Percentiles rank a stretch among this genome's conserved stretches.
Evolutionary conservation across 441 rosid genomes (phyloP).

Genomic region (Cnidoscolus chayamansa): DNA sequence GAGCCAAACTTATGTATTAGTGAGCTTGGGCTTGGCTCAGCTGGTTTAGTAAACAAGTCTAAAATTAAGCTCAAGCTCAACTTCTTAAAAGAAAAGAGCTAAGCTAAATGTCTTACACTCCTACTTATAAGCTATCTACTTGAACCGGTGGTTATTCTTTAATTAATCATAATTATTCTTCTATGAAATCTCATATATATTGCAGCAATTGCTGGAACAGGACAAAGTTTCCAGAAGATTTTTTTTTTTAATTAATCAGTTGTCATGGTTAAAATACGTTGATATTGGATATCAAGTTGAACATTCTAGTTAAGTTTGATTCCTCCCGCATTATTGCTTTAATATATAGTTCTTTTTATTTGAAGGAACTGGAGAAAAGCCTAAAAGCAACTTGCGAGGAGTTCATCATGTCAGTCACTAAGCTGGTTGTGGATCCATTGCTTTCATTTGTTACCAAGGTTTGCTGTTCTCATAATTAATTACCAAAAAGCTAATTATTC

Average conservation of each 20-base stretch:
- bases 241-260: background rate
- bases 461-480: slow-evolving; percentile 20
- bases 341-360: slow-evolving; percentile 21
- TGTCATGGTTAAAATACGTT: background rate
- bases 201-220: background rate
- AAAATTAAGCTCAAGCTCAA: too few species aligned
- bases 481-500: background rate
- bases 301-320: background rate
- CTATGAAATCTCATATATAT: background rate
- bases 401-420: slow-evolving; percentile 94
- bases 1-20: too few species aligned
- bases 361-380: slow-evolving; percentile 92
- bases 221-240: background rate
- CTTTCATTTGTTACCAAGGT: slow-evolving; percentile 95
- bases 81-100: too few species aligned
- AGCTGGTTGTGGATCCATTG: slow-evolving; percentile 94
- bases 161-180: background rate
- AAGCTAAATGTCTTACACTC: too few species aligned
- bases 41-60: too few species aligned
- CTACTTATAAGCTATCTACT: too few species aligned
- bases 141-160: background rate
- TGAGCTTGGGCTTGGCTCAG: too few species aligned
- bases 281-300: background rate
- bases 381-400: slow-evolving; percentile 95
- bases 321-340: background rate